Evolutionary conservation across 2,329 filamentous ascomycete species (phyloP), one percentile per base, ranked within the genome.

Genomic region (Pyricularia sp.): DNA sequence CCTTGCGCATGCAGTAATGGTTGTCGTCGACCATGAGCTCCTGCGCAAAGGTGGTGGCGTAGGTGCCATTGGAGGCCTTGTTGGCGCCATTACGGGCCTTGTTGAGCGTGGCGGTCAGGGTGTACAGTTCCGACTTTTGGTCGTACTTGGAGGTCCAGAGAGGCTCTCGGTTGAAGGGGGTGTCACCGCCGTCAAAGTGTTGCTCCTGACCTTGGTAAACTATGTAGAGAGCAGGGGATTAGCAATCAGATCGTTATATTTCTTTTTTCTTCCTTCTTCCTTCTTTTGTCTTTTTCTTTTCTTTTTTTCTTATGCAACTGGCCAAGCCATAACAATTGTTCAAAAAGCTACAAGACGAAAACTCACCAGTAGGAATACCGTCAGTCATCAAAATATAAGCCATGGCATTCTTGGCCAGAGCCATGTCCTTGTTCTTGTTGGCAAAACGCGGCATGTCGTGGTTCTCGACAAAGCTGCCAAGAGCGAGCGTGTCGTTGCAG

Each of bases 131-230:
- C 9, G 80, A 72, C 4, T 77, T 71, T 1, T 79, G 83, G 70
- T 79, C 73, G 75, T 83, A 89, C 7, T 77, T 77, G 12, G 83
- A 84, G 12, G 82, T 76, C 87, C 87, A 89, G 61, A 85, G 79
- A 9, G 86, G 84, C 73, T 88, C 86, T n/a, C 86, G 84, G 73
- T 84, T 84, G 67, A 80, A 81, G 0, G 81, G 77, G 10, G 85
- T 85, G 64, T 77, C 77, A 55, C 76, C 79, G n/a, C 80, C 81
- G 1, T 79, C 75, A 74, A 83, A 87, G 70, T 84, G 85, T 73
- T 90, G 88, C 76, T 90, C 88, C 70, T 88, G 86, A 31, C 88
- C 88, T 72, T 89, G 84, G 76, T 90, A 91, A 42, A 90, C 81
- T 61, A n/a, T 12, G n/a, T 14, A 23, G 12, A 4, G 5, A 5